Conservation (phyloP, 208 protist genomes). For the Trypanosoma rangeli region DNA sequence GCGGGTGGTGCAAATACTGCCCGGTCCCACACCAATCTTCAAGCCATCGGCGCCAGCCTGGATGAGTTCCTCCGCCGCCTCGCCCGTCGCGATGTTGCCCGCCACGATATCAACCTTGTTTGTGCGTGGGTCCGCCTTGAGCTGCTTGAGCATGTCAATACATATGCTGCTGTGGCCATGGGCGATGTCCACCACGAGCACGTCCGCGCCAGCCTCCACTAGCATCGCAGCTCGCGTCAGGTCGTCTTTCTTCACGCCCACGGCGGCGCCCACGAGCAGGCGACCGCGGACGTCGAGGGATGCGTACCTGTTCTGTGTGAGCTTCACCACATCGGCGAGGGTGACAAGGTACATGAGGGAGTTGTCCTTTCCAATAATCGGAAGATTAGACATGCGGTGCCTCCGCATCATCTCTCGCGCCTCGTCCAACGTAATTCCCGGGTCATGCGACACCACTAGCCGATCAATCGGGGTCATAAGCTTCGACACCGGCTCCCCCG, state of each 20-base stretch:
- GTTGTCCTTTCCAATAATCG: constrained; percentile 50
- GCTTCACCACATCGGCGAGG: constrained; percentile 76
- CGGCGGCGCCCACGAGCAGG: constrained; percentile 80
- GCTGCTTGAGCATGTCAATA: constrained; percentile 77
- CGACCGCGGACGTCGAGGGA: constrained; percentile 74
- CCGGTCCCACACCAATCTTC: constrained; percentile 88
- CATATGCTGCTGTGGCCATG: constrained; percentile 88
- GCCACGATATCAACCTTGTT: constrained; percentile 81
- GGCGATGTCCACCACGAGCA: constrained; percentile 91
- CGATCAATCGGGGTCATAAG: constrained; percentile 77
- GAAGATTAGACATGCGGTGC: constrained; percentile 65
- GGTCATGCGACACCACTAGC: constrained; percentile 52
- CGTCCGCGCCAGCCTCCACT: constrained; percentile 74
- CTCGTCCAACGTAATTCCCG: constrained; percentile 64
- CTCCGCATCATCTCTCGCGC: constrained; percentile 62
- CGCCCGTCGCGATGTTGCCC: constrained; percentile 86
- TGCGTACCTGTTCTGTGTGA: constrained; percentile 65
- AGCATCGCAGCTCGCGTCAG: constrained; percentile 56
- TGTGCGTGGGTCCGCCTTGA: constrained; percentile 72
- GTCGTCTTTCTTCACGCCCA: constrained; percentile 86
- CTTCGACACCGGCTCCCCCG: constrained; percentile 32
- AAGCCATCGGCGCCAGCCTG: constrained; percentile 87
- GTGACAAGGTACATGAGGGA: constrained; percentile 85
- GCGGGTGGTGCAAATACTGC: constrained; percentile 89
- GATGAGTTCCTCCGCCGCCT: constrained; percentile 84